Evolutionary conservation across 371 early-diverging fungal genomes (phyloP).

Genomic region (Aphelidium insulamus): DNA sequence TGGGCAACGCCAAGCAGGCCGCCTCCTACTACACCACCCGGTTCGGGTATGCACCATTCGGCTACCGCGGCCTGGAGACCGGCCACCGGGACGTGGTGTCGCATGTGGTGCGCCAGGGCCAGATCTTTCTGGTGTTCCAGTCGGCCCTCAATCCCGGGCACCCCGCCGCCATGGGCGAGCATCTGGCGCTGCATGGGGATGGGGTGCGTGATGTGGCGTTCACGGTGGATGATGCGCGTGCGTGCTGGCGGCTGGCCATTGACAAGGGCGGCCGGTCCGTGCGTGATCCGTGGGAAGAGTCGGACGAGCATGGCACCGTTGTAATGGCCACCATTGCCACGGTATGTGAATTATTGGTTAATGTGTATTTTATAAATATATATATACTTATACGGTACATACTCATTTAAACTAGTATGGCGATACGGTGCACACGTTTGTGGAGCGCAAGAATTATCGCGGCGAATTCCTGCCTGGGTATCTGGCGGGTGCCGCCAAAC

Average conservation of each 20-base stretch:
- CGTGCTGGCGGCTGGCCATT: conserved; percentile 60
- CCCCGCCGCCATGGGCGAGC: conserved; percentile 33
- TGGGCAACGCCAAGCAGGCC: conserved; percentile 85
- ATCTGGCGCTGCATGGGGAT: conserved; percentile 69
- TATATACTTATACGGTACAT: neutral
- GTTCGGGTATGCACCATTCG: conserved; percentile 75
- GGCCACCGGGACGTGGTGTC: conserved; percentile 63
- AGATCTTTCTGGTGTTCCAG: conserved; percentile 68
- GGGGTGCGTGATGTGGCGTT: conserved; percentile 88
- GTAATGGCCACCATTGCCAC: conserved; percentile 78
- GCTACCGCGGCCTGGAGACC: conserved; percentile 87
- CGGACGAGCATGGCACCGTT: conserved; percentile 67
- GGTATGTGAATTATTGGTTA: conserved; percentile 12
- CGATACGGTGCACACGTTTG: conserved; percentile 80
- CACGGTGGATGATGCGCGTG: conserved; percentile 60
- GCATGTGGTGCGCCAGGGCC: conserved; percentile 63
- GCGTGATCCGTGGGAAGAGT: conserved; percentile 49
- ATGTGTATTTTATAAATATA: neutral
- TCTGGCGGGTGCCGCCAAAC: conserved; percentile 14
- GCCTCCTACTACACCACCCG: conserved; percentile 69
- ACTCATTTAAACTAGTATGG: conserved; percentile 30
- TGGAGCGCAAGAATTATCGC: conserved; percentile 59
- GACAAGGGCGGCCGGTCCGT: conserved; percentile 67
- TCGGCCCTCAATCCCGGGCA: conserved; percentile 71
- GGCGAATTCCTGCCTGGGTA: conserved; percentile 78